A percentile compares a stretch with the other conserved stretches of the same genome.
Evolutionary conservation across 352 stramenopile genomes (phyloP).

Genomic region (Paralagenidium karlingii): DNA sequence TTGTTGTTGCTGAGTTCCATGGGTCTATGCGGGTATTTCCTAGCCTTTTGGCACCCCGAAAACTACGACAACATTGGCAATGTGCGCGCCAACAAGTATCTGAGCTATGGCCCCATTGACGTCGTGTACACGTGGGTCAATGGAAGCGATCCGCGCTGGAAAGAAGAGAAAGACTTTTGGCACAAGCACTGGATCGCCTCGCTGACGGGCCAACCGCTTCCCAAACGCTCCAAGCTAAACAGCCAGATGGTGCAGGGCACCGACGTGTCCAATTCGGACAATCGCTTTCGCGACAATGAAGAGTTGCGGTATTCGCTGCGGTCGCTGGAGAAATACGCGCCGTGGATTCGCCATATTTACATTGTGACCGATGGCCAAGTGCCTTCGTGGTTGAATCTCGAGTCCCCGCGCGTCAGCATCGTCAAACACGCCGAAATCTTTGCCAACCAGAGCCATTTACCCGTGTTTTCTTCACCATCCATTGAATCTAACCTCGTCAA

Average conservation of each 20-base stretch:
- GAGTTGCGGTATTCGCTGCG: conserved; percentile 89
- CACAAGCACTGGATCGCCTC: conserved; percentile 82
- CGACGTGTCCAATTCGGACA: conserved; percentile 70
- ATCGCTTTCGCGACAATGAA: conserved; percentile 91
- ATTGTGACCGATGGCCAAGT: conserved; percentile 92
- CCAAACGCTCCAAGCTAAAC: conserved; percentile 35
- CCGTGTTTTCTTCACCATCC: conserved; percentile 89
- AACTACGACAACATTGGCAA: conserved; percentile 51
- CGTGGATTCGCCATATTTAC: conserved; percentile 91
- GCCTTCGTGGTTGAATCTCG: conserved; percentile 87
- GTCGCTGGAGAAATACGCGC: conserved; percentile 91
- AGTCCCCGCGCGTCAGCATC: conserved; percentile 64
- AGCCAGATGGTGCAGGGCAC: conserved; percentile 33
- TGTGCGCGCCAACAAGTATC: conserved; percentile 30
- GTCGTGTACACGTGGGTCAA: conserved; percentile 97
- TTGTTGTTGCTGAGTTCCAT: too few species aligned
- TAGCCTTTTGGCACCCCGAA: too few species aligned
- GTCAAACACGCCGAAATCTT: conserved; percentile 90
- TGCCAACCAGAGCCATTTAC: conserved; percentile 73
- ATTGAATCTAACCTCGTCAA: conserved; percentile 92
- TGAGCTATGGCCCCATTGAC: conserved; percentile 84
- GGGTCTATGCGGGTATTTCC: too few species aligned
- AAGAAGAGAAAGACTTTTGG: conserved; percentile 79
- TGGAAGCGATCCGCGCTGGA: conserved; percentile 88
- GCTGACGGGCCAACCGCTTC: conserved; percentile 61